Evolutionary conservation across 306 rosid genomes (phyloP).

Genomic region (Acacia confusa): DNA sequence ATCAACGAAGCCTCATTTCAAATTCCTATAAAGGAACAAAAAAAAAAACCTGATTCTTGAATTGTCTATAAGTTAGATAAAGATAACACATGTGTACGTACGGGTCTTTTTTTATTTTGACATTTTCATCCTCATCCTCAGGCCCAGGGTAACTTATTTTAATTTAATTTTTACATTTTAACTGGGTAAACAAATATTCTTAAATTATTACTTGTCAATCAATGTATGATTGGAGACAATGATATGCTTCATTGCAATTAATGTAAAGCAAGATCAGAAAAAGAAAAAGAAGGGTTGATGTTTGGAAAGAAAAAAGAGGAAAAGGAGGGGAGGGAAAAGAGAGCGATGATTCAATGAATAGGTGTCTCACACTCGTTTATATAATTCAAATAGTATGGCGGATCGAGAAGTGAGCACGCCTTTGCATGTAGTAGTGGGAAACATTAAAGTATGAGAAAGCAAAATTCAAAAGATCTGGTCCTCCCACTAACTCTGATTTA

Average conservation of each 20-base stretch:
- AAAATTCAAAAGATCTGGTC: slow-evolving; percentile 26
- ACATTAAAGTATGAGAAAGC: slow-evolving; percentile 21
- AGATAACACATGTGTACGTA: neutral
- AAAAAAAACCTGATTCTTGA: neutral
- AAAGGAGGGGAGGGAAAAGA: neutral
- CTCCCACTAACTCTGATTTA: neutral
- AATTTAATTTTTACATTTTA: neutral
- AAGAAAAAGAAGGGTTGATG: neutral
- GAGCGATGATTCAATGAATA: neutral
- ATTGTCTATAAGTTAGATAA: neutral
- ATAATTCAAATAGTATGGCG: neutral
- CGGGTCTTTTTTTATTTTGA: too few relatives aligned
- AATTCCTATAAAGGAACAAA: neutral
- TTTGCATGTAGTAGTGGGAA: slow-evolving; percentile 52
- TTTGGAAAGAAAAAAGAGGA: neutral
- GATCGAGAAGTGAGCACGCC: slow-evolving; percentile 37
- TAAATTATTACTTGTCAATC: neutral
- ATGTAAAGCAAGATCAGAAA: neutral
- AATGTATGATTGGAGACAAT: neutral
- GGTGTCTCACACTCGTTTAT: neutral
- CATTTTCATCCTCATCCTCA: too few relatives aligned
- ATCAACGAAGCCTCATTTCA: neutral
- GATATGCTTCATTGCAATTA: slow-evolving; percentile 1
- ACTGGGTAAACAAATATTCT: neutral
- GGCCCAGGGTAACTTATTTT: neutral